A percentile compares a stretch with the other conserved stretches of the same genome.
Conservation (phyloP, 2,329 filamentous ascomycete species). For the Trichoderma sp. region DNA sequence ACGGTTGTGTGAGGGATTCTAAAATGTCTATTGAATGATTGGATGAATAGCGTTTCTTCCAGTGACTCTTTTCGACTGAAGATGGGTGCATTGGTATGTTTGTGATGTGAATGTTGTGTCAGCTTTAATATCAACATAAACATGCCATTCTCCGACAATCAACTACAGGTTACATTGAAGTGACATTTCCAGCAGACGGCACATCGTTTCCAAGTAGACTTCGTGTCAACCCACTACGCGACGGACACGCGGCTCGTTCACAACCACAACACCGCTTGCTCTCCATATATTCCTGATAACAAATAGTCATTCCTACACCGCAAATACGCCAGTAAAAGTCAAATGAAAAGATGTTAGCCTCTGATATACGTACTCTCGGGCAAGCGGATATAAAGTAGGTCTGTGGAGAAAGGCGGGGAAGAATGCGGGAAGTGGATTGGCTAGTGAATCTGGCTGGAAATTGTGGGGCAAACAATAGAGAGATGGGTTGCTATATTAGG, state of each 20-base stretch:
- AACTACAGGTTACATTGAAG: neutral
- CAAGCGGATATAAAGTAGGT: conserved; percentile 7
- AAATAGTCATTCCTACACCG: neutral
- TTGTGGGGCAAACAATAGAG: conserved; percentile 3
- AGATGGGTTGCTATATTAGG: neutral
- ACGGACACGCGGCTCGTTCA: neutral
- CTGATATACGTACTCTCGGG: neutral
- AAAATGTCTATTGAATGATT: neutral
- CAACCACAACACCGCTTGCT: neutral
- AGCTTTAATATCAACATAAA: too few relatives aligned
- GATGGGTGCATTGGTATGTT: neutral
- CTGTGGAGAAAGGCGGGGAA: neutral
- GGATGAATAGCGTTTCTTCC: neutral
- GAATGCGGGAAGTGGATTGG: neutral
- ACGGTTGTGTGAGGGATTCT: neutral
- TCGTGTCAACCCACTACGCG: neutral
- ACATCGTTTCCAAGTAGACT: neutral
- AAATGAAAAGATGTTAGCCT: neutral
- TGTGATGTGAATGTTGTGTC: neutral
- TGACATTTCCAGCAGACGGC: neutral
- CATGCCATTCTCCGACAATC: neutral
- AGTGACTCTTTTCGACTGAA: neutral
- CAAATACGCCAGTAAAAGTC: neutral
- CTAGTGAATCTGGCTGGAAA: neutral
- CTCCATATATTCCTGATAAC: neutral